Conservation (phyloP, 192 early-diverging fungal species). For the Obelidium mucronatum region DNA sequence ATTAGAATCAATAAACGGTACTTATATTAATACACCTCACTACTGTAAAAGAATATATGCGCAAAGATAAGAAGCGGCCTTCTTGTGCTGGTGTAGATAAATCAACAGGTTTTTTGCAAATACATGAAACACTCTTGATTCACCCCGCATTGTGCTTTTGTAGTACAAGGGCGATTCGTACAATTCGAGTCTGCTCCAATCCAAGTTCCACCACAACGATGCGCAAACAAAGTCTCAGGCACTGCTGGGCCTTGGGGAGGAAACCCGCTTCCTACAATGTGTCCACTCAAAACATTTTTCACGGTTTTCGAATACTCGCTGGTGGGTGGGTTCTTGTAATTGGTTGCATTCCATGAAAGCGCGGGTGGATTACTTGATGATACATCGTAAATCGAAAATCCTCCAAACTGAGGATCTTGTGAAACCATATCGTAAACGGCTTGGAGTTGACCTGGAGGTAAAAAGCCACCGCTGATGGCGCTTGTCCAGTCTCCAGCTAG, state of each 20-base stretch:
- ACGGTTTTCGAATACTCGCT: not conserved
- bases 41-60: too few species aligned
- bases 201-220: conserved; percentile 29
- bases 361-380: conserved; percentile 15
- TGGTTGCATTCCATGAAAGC: not conserved
- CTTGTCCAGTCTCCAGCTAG: conserved; percentile 19
- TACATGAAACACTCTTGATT: conserved; percentile 10
- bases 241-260: not conserved
- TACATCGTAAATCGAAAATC: conserved; percentile 8
- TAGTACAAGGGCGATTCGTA: not conserved
- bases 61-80: too few species aligned
- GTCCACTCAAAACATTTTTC: conserved; percentile 19
- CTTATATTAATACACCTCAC: too few species aligned
- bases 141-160: not conserved
- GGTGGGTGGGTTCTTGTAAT: not conserved
- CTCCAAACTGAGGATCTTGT: not conserved
- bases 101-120: not conserved
- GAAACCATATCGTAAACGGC: not conserved
- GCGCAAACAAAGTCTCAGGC: not conserved
- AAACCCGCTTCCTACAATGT: conserved; percentile 3
- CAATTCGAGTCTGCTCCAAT: conserved; percentile 1
- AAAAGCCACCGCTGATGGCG: conserved; percentile 15
- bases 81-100: too few species aligned
- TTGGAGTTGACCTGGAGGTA: not conserved
- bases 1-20: too few species aligned